Base-by-base conservation (phyloP, 306 rosid genomes). In the Acacia confusa region DNA sequence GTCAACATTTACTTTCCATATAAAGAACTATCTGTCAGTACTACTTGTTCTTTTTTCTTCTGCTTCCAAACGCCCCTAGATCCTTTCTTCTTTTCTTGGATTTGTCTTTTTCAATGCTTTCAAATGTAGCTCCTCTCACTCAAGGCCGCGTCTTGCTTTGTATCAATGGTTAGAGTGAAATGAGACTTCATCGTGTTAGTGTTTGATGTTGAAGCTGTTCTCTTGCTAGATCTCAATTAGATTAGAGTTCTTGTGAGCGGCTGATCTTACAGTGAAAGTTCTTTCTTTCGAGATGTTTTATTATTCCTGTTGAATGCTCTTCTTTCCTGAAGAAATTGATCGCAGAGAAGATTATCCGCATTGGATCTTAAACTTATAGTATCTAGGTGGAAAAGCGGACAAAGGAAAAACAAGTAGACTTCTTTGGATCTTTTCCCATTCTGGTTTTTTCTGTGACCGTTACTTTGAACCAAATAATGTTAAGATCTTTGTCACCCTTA, bases 171-270 rank as follows among this genome's bases (percentile, higher is more conserved):
- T 77, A 43, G 19, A 72, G 63, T 48, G 43, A 73, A 61, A 32
- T 1, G 12, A 80, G 61, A 68, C 70, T 43, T 19, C 47, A 34
- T 69, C 64, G 74, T 77, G 83, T 43, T 47, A 45, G 68, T 44
- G 24, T 77, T 85, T 43, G 61, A 47, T 40, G 27, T 15, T 78
- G 85, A 34, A 70, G 76, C 22, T 75, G 38, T 75, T 86, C 73
- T 64, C 58, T 60, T 60, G 55, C 50, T 74, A 84, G 84, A 87
- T 87, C 86, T 70, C 60, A 15, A 4, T 73, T 53, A 43, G 6
- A 71, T 78, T 36, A 82, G 40, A 61, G 22, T 64, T 36, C 25
- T 74, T 14, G 9, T 27, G 47, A 53, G 17, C 20, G 61, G 76
- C 75, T 41, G 75, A 64, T 63, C 24, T 50, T 75, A 38, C 20